phyloP scores from a whole-genome alignment of 129 eudicot species.

The Saussurea involucrata region DNA sequence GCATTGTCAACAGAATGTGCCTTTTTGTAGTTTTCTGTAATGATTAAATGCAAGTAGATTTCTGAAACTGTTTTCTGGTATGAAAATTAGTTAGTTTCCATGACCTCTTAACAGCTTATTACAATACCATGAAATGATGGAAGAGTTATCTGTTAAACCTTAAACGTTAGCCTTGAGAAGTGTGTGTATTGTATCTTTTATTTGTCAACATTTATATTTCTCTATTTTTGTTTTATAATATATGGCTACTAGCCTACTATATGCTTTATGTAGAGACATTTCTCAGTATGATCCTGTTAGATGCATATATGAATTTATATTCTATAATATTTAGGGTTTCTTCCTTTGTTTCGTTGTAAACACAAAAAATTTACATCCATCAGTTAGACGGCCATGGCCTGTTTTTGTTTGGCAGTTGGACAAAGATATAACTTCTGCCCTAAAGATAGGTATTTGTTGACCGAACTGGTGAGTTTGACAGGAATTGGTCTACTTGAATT shows the following conservation, averaged over 20 bases:
- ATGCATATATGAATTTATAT: neutral
- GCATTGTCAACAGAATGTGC: neutral
- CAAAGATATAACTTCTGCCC: neutral
- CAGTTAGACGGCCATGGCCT: neutral
- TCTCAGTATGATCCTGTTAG: neutral
- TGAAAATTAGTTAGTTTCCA: neutral
- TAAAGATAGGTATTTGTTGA: neutral
- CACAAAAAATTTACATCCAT: neutral
- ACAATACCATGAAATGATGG: neutral
- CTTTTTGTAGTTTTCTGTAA: neutral
- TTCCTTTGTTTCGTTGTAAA: neutral
- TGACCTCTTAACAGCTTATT: neutral
- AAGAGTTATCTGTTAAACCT: neutral
- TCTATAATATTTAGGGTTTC: neutral
- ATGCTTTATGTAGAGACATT: neutral
- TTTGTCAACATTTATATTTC: neutral
- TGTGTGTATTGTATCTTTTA: neutral
- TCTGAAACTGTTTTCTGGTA: neutral
- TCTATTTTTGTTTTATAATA: neutral
- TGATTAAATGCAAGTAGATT: neutral
- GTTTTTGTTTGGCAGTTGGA: neutral
- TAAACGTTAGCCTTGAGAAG: neutral
- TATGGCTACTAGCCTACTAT: neutral
- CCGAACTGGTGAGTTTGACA: neutral
- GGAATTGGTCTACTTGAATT: neutral